These are phyloP conservation scores for Blumeria hordei DNA, from an alignment of 2,329 filamentous ascomycete genomes.

Conservation along the genomic window DNA sequence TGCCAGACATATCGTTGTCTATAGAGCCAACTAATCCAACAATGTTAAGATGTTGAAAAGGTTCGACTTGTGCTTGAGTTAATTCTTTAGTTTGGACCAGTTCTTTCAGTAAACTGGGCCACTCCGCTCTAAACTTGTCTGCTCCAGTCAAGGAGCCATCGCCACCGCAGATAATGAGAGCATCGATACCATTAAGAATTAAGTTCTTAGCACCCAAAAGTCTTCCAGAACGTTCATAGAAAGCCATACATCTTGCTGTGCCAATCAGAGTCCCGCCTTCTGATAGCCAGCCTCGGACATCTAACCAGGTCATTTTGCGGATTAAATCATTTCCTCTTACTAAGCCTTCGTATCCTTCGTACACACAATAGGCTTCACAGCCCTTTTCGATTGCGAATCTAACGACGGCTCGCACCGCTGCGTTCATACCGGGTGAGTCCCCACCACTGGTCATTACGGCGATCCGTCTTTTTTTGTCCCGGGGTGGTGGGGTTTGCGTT, in stretches of 20 bases:
- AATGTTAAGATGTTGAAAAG: constrained; percentile 77
- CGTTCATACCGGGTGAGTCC: constrained; percentile 55
- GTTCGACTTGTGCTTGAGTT: constrained; percentile 41
- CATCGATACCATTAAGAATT: constrained; percentile 79
- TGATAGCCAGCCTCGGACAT: constrained; percentile 81
- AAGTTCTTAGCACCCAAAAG: constrained; percentile 81
- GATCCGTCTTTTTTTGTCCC: constrained; percentile 20
- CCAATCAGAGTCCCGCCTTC: constrained; percentile 92
- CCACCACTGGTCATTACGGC: constrained; percentile 52
- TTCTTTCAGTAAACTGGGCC: constrained; percentile 71
- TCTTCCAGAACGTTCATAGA: constrained; percentile 71
- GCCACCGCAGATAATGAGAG: constrained; percentile 87
- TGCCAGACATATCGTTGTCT: constrained; percentile 93
- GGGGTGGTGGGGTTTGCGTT: constrained; percentile 9
- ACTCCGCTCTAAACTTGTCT: constrained; percentile 78
- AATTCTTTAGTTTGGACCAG: constrained; percentile 53
- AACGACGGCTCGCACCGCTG: constrained; percentile 50
- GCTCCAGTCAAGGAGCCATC: constrained; percentile 91
- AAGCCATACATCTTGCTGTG: constrained; percentile 77
- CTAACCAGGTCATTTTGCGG: constrained; percentile 68
- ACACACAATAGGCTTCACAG: constrained; percentile 59
- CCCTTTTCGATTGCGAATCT: constrained; percentile 71
- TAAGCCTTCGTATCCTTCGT: constrained; percentile 89
- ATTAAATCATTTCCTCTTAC: constrained; percentile 79
- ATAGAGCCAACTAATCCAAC: constrained; percentile 92